These are phyloP conservation scores for Monilinia aucupariae DNA, from an alignment of 2,329 filamentous ascomycete genomes.

Conservation along the genomic window DNA sequence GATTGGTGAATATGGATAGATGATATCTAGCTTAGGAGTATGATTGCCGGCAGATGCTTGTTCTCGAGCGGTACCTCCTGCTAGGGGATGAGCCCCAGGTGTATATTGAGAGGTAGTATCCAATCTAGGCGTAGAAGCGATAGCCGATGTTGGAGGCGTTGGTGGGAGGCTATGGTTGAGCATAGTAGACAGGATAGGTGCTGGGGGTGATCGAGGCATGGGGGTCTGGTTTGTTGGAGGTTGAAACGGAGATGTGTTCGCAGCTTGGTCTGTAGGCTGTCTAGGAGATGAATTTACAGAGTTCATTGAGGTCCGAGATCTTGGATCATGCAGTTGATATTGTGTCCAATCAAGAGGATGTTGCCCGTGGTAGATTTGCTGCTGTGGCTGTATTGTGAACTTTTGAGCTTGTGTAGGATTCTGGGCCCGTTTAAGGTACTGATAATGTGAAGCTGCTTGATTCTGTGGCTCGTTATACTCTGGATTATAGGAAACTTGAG, in stretches of 20 bases:
- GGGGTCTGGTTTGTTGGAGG: neutral
- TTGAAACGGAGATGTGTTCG: neutral
- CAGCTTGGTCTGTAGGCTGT: neutral
- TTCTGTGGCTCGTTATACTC: neutral
- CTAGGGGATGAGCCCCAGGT: neutral
- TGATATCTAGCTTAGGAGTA: neutral
- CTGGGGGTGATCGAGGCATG: neutral
- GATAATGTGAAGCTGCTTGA: neutral
- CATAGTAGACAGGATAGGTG: neutral
- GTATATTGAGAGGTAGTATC: neutral
- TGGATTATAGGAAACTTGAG: neutral
- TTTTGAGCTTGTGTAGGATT: neutral
- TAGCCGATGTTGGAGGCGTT: constrained; percentile 5
- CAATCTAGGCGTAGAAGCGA: neutral
- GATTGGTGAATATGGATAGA: neutral
- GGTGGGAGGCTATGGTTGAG: neutral
- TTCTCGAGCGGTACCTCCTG: neutral
- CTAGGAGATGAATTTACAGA: neutral
- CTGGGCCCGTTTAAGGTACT: neutral
- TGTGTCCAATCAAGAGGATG: constrained; percentile 1
- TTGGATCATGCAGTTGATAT: neutral
- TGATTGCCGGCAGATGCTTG: neutral
- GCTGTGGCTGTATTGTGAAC: neutral
- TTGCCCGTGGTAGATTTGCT: neutral
- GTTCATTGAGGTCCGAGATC: neutral